Evolutionary conservation across 805 yeast species (phyloP), one percentile per base, ranked within the genome.

Genomic region (Diddensiella caesifluorescens): DNA sequence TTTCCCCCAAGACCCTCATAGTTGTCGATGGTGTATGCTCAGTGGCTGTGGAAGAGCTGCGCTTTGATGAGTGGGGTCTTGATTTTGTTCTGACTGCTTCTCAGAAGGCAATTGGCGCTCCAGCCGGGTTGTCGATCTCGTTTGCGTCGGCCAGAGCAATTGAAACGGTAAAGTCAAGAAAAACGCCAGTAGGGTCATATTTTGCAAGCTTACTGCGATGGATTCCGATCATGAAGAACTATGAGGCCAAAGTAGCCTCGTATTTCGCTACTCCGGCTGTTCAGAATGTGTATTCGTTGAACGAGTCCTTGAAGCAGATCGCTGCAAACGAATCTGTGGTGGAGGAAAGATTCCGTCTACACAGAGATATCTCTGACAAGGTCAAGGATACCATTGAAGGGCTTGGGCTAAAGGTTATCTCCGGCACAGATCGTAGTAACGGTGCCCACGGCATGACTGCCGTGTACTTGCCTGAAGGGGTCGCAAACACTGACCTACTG

Each of bases 201-300:
- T 86, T 78, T 61, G 81, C 88, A 34, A 79, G 83, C 33, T 68
- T 90, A 57, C 73, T 79, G 59, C 79, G 77, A 67, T 89, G 97
- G 97, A 63, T 79, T 36, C 96, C 97, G 30, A 74, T 89, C 59
- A 79, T 89, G 88, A 67, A 74, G 59, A 84, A 87, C 32, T 87
- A 86, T 67, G 97, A 89, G 69, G 62, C 75, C 37, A 89, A 89
- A 36, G 70, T 73, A 50, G 78, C 74, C 13, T 84, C 89, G 5
- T 92, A 89, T 69, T 90, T 87, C 60, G 95, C 96, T n/a, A 90
- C 97, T 5, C 97, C 96, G n/a, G 83, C 97, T 0, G 82, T 85
- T 35, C 96, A 87, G 67, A 73, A 83, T 47, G 69, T 90, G 47
- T 83, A 83, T 57, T 89, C 96, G 12, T 73, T 87, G 55, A 78